A percentile compares a stretch with the other conserved stretches of the same genome.
These are phyloP conservation scores for Rhamnella rubrinervis DNA, from an alignment of 331 rosid genomes.

Conservation along the genomic window DNA sequence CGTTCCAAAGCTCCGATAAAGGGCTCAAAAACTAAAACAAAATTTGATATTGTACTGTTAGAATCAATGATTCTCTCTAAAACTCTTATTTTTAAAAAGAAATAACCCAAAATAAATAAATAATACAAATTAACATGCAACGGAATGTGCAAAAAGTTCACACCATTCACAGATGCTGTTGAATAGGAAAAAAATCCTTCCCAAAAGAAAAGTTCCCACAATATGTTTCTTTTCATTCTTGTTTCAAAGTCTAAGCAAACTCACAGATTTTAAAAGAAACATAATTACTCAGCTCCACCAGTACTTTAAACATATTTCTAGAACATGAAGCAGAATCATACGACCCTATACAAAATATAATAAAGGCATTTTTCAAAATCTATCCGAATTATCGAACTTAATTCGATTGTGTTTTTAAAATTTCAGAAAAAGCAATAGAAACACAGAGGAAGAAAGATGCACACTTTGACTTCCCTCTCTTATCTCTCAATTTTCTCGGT, in stretches of 20 bases:
- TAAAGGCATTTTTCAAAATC: too few relatives aligned
- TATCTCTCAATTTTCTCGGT: constrained; percentile 3
- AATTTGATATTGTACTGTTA: neutral
- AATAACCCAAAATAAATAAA: neutral
- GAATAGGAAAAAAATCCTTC: neutral
- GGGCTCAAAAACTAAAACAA: neutral
- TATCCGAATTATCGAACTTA: too few relatives aligned
- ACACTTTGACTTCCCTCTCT: neutral
- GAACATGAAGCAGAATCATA: too few relatives aligned
- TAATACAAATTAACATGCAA: neutral
- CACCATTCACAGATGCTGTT: neutral
- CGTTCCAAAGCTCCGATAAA: constrained; percentile 11
- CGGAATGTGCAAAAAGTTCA: neutral
- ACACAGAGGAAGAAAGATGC: neutral
- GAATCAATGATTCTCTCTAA: neutral
- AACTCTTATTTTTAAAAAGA: neutral
- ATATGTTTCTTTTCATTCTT: too few relatives aligned
- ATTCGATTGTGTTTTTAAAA: too few relatives aligned
- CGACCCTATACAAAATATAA: too few relatives aligned
- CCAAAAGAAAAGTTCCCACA: too few relatives aligned
- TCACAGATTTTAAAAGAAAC: too few relatives aligned
- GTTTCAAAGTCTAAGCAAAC: too few relatives aligned
- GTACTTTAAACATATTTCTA: too few relatives aligned
- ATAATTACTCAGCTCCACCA: too few relatives aligned
- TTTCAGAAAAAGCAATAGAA: too few relatives aligned